phyloP scores from a whole-genome alignment of 495 filamentous ascomycete genomes.

The Tuber microsphaerosporum region DNA sequence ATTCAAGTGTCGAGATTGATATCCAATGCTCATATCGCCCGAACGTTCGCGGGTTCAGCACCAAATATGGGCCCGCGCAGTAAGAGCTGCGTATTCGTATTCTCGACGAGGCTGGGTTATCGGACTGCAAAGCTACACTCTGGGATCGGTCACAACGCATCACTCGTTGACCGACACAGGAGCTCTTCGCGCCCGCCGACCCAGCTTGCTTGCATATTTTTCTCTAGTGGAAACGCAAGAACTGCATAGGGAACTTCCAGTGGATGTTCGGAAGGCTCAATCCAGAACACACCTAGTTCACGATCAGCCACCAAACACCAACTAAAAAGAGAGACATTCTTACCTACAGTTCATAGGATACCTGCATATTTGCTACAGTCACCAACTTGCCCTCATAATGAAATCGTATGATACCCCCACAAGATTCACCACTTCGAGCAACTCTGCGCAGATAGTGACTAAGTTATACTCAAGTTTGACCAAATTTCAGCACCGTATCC shows the following conservation, averaged over 20 bases:
- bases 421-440: background rate
- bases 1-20: background rate
- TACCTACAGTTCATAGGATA: background rate
- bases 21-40: background rate
- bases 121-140: background rate
- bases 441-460: background rate
- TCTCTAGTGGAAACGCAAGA: background rate
- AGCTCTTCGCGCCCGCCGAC: background rate
- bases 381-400: background rate
- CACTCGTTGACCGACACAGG: background rate
- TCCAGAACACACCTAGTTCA: background rate
- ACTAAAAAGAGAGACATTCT: background rate
- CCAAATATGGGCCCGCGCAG: background rate
- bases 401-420: background rate
- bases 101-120: background rate
- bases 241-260: background rate
- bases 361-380: background rate
- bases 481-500: background rate
- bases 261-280: background rate
- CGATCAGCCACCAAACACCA: background rate
- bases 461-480: background rate
- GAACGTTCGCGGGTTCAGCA: background rate
- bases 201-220: background rate
- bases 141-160: background rate
- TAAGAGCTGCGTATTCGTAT: background rate